phyloP scores from a whole-genome alignment of 495 filamentous ascomycete genomes.

The Annulohypoxylon maeteangense region DNA sequence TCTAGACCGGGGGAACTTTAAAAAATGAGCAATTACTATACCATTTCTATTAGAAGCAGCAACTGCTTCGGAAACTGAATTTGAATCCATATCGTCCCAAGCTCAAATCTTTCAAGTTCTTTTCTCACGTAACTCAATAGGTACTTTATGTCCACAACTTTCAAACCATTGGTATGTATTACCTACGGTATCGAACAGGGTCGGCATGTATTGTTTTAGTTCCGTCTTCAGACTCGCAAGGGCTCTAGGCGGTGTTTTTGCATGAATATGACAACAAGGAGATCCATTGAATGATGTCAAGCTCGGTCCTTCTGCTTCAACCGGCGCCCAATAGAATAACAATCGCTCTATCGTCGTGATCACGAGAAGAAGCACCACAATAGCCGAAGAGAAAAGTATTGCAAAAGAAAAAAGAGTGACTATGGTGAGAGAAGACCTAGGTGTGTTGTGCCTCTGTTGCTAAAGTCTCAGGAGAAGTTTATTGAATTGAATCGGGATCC shows the following conservation, averaged over 20 bases:
- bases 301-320: background rate
- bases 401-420: slow-evolving; percentile 36
- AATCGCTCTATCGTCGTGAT: slow-evolving; percentile 11
- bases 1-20: background rate
- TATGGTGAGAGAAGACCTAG: slow-evolving; percentile 29
- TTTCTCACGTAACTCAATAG: background rate
- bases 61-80: slow-evolving; percentile 11
- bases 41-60: slow-evolving; percentile 24
- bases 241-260: slow-evolving; percentile 32
- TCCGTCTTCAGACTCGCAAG: slow-evolving; percentile 36
- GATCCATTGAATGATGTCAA: slow-evolving; percentile 33
- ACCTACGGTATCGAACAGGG: slow-evolving; percentile 6
- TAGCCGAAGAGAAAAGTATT: slow-evolving; percentile 12
- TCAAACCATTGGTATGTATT: background rate
- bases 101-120: slow-evolving; percentile 4
- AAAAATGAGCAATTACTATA: slow-evolving; percentile 19
- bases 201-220: slow-evolving; percentile 26
- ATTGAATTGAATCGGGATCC: slow-evolving; percentile 34
- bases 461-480: slow-evolving; percentile 39
- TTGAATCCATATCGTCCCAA: slow-evolving; percentile 35
- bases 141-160: slow-evolving; percentile 14
- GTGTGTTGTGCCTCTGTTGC: slow-evolving; percentile 21
- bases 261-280: slow-evolving; percentile 30
- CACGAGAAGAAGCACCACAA: slow-evolving; percentile 3
- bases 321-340: slow-evolving; percentile 1